Percentiles rank a stretch among this genome's conserved stretches.
These are phyloP conservation scores for Amaranthus tricolor DNA, from an alignment of 179 eudicot species.

Conservation along the genomic window DNA sequence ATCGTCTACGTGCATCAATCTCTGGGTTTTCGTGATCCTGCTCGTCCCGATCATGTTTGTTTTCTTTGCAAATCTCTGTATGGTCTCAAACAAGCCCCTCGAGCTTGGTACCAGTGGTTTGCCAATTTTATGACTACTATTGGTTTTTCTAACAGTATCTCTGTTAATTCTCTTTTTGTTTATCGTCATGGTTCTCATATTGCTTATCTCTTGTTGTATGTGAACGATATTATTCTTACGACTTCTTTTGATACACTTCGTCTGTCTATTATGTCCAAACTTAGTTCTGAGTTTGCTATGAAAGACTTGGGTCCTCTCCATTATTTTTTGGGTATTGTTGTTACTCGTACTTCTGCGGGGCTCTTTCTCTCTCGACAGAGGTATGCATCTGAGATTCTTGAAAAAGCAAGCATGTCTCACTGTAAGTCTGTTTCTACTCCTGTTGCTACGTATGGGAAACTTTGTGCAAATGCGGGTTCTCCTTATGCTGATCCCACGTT, in stretches of 20 bases:
- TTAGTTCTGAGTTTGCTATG: background rate
- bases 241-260: background rate
- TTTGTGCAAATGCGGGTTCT: too few relatives aligned
- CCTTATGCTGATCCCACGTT: too few relatives aligned
- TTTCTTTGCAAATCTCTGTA: too few relatives aligned
- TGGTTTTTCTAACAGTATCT: background rate
- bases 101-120: constrained; percentile 6
- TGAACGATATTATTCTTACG: too few relatives aligned
- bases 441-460: background rate
- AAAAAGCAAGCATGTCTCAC: background rate
- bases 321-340: background rate
- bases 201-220: background rate
- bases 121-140: background rate
- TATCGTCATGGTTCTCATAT: background rate
- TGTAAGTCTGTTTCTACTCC: background rate
- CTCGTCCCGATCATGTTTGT: background rate
- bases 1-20: too few relatives aligned
- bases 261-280: background rate
- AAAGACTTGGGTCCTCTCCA: too few relatives aligned
- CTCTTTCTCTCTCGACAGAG: background rate
- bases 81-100: background rate
- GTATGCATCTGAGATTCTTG: background rate
- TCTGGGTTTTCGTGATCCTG: background rate
- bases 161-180: background rate
- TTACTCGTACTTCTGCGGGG: background rate